phyloP scores from a whole-genome alignment of 2,329 filamentous ascomycete genomes.

The Verticillium zaregamsianum region DNA sequence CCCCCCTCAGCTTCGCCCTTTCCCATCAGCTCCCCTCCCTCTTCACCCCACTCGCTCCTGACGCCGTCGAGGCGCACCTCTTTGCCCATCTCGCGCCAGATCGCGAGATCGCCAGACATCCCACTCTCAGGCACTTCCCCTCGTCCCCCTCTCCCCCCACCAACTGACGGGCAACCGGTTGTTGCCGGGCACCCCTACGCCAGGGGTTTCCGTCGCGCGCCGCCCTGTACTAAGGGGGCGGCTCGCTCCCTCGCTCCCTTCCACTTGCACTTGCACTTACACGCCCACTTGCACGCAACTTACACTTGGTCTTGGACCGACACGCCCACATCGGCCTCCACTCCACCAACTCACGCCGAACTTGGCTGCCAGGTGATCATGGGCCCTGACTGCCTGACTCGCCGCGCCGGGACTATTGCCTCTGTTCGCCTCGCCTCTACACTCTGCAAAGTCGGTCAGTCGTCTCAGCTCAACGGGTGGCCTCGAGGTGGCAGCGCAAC shows the following conservation, averaged over 20 bases:
- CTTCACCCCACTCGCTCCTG: not conserved
- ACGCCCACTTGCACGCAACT: not conserved
- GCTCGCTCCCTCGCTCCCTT: conserved; percentile 1
- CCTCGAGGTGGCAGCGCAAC: not conserved
- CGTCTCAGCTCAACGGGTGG: not conserved
- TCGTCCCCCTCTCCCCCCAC: not conserved
- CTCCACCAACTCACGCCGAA: not conserved
- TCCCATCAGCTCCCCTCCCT: not conserved
- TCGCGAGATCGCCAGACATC: not conserved
- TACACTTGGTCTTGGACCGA: not conserved
- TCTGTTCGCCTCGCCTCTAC: not conserved
- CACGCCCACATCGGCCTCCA: not conserved
- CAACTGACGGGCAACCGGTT: not conserved
- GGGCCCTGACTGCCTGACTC: not conserved
- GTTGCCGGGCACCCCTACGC: not conserved
- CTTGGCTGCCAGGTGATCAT: not conserved
- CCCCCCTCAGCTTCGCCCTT: not conserved
- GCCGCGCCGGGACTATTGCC: not conserved
- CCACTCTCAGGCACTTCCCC: not conserved
- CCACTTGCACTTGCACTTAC: not conserved
- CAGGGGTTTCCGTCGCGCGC: not conserved
- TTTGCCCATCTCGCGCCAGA: not conserved
- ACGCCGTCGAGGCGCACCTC: not conserved
- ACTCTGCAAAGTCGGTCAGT: not conserved
- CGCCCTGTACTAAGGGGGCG: not conserved